Percentiles rank a stretch among this genome's conserved stretches.
These are phyloP conservation scores for Pseudonitzschia delicatissima DNA, from an alignment of 108 stramenopile genomes.

Conservation along the genomic window DNA sequence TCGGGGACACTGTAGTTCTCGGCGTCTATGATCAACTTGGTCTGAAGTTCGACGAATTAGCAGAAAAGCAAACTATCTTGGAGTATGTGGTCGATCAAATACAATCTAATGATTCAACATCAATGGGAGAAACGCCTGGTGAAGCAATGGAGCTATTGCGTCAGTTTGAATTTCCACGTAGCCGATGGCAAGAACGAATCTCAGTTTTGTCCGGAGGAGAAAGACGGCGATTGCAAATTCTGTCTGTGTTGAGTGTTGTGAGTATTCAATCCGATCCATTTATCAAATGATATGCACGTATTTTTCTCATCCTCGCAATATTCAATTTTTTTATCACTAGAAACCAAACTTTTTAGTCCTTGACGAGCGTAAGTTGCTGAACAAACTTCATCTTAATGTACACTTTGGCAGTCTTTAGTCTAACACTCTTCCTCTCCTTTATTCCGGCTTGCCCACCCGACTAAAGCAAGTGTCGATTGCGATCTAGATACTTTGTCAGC, in stretches of 20 bases:
- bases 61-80: conserved; percentile 63
- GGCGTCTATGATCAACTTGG: conserved; percentile 87
- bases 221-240: conserved; percentile 71
- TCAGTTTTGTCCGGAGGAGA: conserved; percentile 81
- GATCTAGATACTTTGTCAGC: conserved; percentile 82
- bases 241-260: conserved; percentile 62
- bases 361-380: conserved; percentile 58
- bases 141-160: conserved; percentile 76
- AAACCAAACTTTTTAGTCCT: conserved; percentile 73
- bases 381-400: neutral
- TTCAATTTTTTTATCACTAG: conserved; percentile 9
- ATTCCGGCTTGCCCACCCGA: neutral
- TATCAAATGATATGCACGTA: neutral
- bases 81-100: conserved; percentile 75
- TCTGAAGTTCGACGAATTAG: conserved; percentile 44
- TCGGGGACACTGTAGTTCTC: conserved; percentile 80
- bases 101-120: conserved; percentile 42
- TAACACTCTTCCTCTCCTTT: neutral
- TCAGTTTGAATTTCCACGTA: conserved; percentile 67
- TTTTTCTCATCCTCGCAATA: neutral
- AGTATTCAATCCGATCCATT: conserved; percentile 1
- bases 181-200: conserved; percentile 72
- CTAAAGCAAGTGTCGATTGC: conserved; percentile 39
- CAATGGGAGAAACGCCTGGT: conserved; percentile 45
- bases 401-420: neutral